Evolutionary conservation across 805 yeast species (phyloP).

Genomic region (Ogataea populi-albae): DNA sequence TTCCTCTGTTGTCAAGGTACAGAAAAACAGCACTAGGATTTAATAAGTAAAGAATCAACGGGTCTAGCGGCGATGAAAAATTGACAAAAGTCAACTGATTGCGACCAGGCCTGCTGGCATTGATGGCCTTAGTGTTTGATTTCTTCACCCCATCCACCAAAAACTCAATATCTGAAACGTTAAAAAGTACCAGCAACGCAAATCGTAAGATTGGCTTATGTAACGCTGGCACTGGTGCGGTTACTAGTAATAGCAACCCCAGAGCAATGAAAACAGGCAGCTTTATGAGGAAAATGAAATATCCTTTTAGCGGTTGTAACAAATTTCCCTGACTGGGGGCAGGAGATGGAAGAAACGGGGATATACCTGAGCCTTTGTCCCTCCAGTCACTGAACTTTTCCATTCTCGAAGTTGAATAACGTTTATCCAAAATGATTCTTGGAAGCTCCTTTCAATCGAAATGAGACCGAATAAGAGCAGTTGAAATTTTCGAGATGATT

Average conservation of each 20-base stretch:
- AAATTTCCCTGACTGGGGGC: slow-evolving; percentile 20
- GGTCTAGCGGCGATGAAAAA: slow-evolving; percentile 58
- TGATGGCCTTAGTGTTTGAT: slow-evolving; percentile 35
- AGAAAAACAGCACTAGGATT: slow-evolving; percentile 16
- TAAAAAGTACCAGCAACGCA: slow-evolving; percentile 34
- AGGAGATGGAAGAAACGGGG: slow-evolving; percentile 74
- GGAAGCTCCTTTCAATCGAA: too few relatives aligned
- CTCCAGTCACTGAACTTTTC: slow-evolving; percentile 82
- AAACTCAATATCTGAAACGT: slow-evolving; percentile 27
- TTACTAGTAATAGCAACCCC: slow-evolving; percentile 8
- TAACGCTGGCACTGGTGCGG: slow-evolving; percentile 13
- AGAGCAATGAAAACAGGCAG: slow-evolving; percentile 29
- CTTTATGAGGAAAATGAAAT: slow-evolving; percentile 22
- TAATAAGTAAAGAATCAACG: slow-evolving; percentile 33
- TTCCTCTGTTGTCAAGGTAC: slow-evolving; percentile 17
- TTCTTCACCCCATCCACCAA: slow-evolving; percentile 50
- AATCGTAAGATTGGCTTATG: slow-evolving; percentile 16
- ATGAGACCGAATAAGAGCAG: too few relatives aligned
- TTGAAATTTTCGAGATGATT: too few relatives aligned
- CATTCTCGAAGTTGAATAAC: too few relatives aligned
- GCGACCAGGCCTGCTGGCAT: slow-evolving; percentile 33
- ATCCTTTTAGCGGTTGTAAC: slow-evolving; percentile 15
- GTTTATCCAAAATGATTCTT: too few relatives aligned
- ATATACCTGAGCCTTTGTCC: slow-evolving; percentile 90
- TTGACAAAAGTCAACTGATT: slow-evolving; percentile 57